Evolutionary conservation across 73 alveolate genomes (phyloP).

Genomic region (Tetrahymena malaccensis): DNA sequence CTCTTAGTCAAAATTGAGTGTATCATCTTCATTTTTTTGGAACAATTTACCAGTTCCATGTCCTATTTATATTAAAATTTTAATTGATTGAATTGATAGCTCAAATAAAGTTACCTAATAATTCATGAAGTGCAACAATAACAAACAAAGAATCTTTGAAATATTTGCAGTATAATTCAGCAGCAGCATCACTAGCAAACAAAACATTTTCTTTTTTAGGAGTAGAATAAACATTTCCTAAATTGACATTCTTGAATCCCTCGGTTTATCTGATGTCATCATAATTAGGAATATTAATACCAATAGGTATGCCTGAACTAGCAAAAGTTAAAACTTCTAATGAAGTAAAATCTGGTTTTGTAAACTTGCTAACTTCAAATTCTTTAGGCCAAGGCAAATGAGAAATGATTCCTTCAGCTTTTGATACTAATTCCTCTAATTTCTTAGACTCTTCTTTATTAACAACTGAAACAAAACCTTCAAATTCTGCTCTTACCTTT

Average conservation of each 20-base stretch:
- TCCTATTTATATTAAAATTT: constrained; percentile 35
- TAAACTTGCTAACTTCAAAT: constrained; percentile 76
- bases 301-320: constrained; percentile 79
- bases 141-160: constrained; percentile 56
- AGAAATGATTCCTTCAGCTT: constrained; percentile 58
- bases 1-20: constrained; percentile 61
- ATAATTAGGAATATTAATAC: constrained; percentile 92
- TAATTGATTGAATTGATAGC: too few relatives aligned
- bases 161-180: constrained; percentile 47
- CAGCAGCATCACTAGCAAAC: constrained; percentile 63
- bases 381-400: constrained; percentile 94
- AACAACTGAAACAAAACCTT: constrained; percentile 85
- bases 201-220: constrained; percentile 44
- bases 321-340: constrained; percentile 83
- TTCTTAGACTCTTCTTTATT: constrained; percentile 70
- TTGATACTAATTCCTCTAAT: constrained; percentile 59
- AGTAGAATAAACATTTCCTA: constrained; percentile 39
- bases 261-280: constrained; percentile 76
- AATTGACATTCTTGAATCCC: constrained; percentile 89
- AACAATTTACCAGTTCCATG: constrained; percentile 91
- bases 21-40: constrained; percentile 60
- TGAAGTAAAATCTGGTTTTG: constrained; percentile 80
- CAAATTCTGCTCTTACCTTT: constrained; percentile 80
- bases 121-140: constrained; percentile 84
- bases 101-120: constrained; percentile 5